phyloP scores from a whole-genome alignment of 2,329 filamentous ascomycete genomes.

The Hymenoscyphus occultus region DNA sequence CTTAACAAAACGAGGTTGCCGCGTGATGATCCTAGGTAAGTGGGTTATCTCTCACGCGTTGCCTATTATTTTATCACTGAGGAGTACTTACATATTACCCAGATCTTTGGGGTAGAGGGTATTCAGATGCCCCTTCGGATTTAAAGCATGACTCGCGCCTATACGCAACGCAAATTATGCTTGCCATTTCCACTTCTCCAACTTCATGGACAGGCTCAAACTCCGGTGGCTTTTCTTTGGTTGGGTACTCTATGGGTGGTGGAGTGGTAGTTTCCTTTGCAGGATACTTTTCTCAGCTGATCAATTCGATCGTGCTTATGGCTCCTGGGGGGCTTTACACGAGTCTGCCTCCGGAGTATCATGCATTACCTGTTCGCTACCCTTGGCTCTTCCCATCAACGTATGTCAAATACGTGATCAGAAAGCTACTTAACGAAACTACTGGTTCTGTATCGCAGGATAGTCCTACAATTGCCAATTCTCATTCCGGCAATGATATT shows the following conservation, averaged over 20 bases:
- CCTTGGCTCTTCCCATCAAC: neutral
- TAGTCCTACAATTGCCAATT: neutral
- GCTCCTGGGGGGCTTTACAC: neutral
- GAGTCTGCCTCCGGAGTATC: neutral
- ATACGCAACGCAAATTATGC: constrained; percentile 61
- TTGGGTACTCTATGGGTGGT: constrained; percentile 5
- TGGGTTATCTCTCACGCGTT: neutral
- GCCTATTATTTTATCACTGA: neutral
- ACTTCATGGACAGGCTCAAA: constrained; percentile 46
- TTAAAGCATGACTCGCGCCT: constrained; percentile 58
- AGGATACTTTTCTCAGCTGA: neutral
- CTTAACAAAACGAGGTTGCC: constrained; percentile 19
- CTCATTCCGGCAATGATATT: neutral
- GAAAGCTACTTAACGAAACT: neutral
- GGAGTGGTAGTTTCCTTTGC: neutral
- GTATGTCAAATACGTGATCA: neutral
- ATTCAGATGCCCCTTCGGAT: constrained; percentile 62
- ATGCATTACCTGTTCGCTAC: neutral
- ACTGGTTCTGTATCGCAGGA: neutral
- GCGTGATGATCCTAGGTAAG: neutral
- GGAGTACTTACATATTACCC: neutral
- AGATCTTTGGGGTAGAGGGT: constrained; percentile 52
- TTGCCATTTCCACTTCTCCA: constrained; percentile 58
- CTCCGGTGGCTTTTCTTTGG: neutral
- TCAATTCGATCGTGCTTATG: neutral